Evolutionary conservation across 1,139 yeast genomes (phyloP).

Genomic region (Pichia sp.): DNA sequence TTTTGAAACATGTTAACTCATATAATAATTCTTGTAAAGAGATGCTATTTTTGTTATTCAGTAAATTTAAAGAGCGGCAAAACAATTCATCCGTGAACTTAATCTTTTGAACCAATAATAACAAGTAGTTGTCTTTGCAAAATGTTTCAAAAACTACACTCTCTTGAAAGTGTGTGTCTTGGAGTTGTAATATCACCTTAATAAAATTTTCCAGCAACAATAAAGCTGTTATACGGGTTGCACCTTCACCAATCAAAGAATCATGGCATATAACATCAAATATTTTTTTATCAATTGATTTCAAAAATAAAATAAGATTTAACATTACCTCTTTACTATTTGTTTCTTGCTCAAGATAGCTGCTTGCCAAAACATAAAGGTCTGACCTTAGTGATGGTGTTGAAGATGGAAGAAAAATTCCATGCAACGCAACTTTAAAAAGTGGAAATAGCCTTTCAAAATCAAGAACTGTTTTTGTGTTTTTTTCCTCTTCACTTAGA

Average conservation of each 20-base stretch:
- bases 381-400: conserved; percentile 69
- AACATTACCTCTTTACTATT: conserved; percentile 36
- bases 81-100: conserved; percentile 64
- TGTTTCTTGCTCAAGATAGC: conserved; percentile 51
- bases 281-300: conserved; percentile 54
- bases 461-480: conserved; percentile 26
- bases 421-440: conserved; percentile 67
- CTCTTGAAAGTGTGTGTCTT: conserved; percentile 30
- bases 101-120: conserved; percentile 59
- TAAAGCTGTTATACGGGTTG: conserved; percentile 70
- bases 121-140: conserved; percentile 58
- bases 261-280: conserved; percentile 68
- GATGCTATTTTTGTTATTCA: conserved; percentile 23
- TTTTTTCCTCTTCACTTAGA: conserved; percentile 27
- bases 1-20: conserved; percentile 71
- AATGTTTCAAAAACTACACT: conserved; percentile 55
- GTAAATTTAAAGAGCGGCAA: conserved; percentile 28
- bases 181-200: conserved; percentile 44
- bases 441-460: conserved; percentile 53
- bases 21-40: conserved; percentile 51
- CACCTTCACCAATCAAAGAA: conserved; percentile 73
- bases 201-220: conserved; percentile 65
- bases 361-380: conserved; percentile 66
- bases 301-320: conserved; percentile 47
- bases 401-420: conserved; percentile 64